Evolutionary conservation across 2,329 filamentous ascomycete species (phyloP), one percentile per base, ranked within the genome.

Genomic region (Orbilia ellipsospora): DNA sequence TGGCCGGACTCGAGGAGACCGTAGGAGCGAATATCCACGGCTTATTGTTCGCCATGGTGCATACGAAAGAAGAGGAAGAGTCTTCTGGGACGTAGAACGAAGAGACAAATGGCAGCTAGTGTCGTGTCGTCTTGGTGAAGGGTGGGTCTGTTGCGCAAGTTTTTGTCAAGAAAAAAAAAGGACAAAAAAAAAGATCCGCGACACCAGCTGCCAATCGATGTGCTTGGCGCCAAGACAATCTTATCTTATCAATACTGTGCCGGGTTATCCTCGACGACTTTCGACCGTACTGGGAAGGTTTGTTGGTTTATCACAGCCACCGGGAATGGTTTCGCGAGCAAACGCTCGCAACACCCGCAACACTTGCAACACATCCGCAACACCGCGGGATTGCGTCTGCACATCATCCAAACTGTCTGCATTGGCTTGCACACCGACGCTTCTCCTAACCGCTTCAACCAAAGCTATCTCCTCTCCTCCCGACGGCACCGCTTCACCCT

Each of bases 1-100:
- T 13, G 20, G 28, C 15, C 45, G 44, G 28, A 18, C 23, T 40
- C 26, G 56, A 23, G 18, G 15, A 28, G n/a, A 44, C 28, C 20
- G 28, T 55, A 8, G 55, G 31, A 36, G 65, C 36, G 18, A 61
- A 64, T 26, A 59, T 59, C 68, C 44, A 60, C 26, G 50, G 55
- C 28, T 15, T 42, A 20, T 70, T 63, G 50, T 62, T 51, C 23
- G 51, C 18, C 57, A 62, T 69, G 26, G 16, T 12, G 57, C 5
- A 18, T 18, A 10, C 15, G 1, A 4, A 16, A 42, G 36, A 16
- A 26, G n/a, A 18, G 52, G 16, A 42, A 42, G 20, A 23, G 31
- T 36, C 31, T 36, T 36, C 31, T 15, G 48, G n/a, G 13, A 18
- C 2, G 31, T 50, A 36, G 18, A 18, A 23, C 31, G 51, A 16